Evolutionary conservation across 2,329 filamentous ascomycete genomes (phyloP).

Genomic region (Trichophyton equinum): DNA sequence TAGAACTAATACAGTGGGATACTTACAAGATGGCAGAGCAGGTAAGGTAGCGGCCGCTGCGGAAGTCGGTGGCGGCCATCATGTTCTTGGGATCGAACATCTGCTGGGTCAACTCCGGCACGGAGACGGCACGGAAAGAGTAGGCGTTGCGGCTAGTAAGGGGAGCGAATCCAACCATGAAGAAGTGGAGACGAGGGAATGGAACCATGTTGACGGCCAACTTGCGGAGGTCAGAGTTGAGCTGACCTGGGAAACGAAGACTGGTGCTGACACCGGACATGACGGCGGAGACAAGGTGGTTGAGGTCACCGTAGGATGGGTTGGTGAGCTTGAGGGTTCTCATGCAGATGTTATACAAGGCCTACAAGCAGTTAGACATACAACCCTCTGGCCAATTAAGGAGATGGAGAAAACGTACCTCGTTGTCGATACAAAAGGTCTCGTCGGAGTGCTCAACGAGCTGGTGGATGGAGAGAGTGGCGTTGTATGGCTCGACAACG

Average conservation of each 20-base stretch:
- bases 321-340: slow-evolving; percentile 97
- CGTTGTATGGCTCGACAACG: slow-evolving; percentile 99
- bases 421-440: slow-evolving; percentile 99
- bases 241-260: slow-evolving; percentile 97
- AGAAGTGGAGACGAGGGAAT: slow-evolving; percentile 99
- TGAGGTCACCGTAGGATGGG: slow-evolving; percentile 97
- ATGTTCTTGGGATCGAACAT: slow-evolving; percentile 99
- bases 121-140: slow-evolving; percentile 94
- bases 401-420: slow-evolving; percentile 40
- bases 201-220: slow-evolving; percentile 99
- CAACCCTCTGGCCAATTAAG: not conserved
- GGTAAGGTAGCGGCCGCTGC: slow-evolving; percentile 97
- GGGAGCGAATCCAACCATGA: slow-evolving; percentile 99
- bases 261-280: slow-evolving; percentile 99
- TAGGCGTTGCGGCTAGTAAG: slow-evolving; percentile 84
- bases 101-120: slow-evolving; percentile 97
- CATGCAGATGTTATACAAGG: slow-evolving; percentile 99
- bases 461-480: slow-evolving; percentile 96
- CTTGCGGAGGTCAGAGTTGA: slow-evolving; percentile 99
- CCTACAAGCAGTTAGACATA: slow-evolving; percentile 31
- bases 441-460: slow-evolving; percentile 99
- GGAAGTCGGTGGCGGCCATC: slow-evolving; percentile 99
- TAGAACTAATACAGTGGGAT: not conserved
- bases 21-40: slow-evolving; percentile 93
- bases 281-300: slow-evolving; percentile 98